Conservation (phyloP, 306 rosid species). For the Sphenostylis stenocarpa region DNA sequence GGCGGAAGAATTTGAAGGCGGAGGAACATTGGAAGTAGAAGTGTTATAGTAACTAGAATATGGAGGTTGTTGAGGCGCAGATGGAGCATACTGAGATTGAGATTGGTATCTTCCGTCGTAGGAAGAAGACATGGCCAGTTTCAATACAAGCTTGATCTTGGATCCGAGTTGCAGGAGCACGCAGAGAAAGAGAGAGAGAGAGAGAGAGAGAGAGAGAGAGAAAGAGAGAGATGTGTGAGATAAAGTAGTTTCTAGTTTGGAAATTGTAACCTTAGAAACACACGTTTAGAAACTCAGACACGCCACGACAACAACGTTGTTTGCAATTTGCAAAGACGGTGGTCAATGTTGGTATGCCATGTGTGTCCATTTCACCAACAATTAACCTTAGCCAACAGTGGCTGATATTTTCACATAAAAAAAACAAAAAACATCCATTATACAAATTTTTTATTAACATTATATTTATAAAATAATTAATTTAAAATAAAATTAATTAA, state of each 20-base stretch:
- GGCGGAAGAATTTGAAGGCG: constrained; percentile 31
- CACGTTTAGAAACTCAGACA: neutral
- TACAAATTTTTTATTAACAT: too few relatives aligned
- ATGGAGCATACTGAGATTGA: constrained; percentile 52
- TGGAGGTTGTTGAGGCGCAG: constrained; percentile 49
- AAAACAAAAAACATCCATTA: too few relatives aligned
- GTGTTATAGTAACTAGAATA: neutral
- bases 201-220: neutral
- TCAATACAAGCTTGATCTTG: neutral
- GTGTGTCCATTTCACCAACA: neutral
- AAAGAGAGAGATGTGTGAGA: neutral
- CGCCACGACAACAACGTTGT: neutral
- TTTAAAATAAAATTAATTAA: too few relatives aligned
- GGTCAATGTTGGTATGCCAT: neutral
- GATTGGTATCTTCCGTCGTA: constrained; percentile 42
- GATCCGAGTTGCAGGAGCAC: neutral
- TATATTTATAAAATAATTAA: too few relatives aligned
- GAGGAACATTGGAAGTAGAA: neutral
- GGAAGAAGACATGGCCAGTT: constrained; percentile 57
- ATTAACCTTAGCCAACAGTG: neutral
- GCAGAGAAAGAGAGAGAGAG: neutral
- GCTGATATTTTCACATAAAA: too few relatives aligned
- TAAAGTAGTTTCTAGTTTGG: neutral
- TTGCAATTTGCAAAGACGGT: neutral
- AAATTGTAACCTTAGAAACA: neutral